A percentile compares a stretch with the other conserved stretches of the same genome.
phyloP scores from a whole-genome alignment of 2,329 filamentous ascomycete species.

The Triangularia verruculosa region DNA sequence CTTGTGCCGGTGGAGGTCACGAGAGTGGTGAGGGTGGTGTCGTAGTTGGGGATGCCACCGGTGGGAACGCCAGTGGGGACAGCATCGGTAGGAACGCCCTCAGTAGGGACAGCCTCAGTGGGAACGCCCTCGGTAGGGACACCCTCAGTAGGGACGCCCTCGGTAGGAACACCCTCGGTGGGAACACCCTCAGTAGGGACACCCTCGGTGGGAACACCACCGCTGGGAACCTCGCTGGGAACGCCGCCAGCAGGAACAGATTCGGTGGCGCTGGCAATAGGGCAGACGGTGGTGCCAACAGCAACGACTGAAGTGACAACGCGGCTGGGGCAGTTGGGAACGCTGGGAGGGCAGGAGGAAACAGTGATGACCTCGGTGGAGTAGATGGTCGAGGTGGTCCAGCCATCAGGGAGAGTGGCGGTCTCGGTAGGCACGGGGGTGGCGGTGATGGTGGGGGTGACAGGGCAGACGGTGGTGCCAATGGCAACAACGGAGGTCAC shows the following conservation, averaged over 20 bases:
- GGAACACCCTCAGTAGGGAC: background rate
- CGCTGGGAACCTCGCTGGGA: background rate
- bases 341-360: conserved; percentile 27
- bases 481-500: conserved; percentile 31
- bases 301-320: conserved; percentile 19
- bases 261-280: conserved; percentile 5
- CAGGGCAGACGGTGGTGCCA: conserved; percentile 42
- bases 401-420: conserved; percentile 13
- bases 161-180: background rate
- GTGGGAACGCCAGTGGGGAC: background rate
- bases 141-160: background rate
- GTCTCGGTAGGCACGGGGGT: conserved; percentile 2
- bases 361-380: conserved; percentile 29
- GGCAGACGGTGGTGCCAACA: conserved; percentile 22
- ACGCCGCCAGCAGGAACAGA: background rate
- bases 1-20: conserved; percentile 9
- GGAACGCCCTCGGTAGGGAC: background rate
- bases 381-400: conserved; percentile 26
- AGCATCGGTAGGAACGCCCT: background rate
- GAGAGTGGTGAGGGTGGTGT: conserved; percentile 11
- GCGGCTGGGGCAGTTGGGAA: conserved; percentile 25
- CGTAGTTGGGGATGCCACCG: background rate
- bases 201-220: background rate
- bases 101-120: background rate
- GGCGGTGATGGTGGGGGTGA: conserved; percentile 24